Evolutionary conservation across 352 stramenopile genomes (phyloP).

Genomic region (Pythium apleroticum): DNA sequence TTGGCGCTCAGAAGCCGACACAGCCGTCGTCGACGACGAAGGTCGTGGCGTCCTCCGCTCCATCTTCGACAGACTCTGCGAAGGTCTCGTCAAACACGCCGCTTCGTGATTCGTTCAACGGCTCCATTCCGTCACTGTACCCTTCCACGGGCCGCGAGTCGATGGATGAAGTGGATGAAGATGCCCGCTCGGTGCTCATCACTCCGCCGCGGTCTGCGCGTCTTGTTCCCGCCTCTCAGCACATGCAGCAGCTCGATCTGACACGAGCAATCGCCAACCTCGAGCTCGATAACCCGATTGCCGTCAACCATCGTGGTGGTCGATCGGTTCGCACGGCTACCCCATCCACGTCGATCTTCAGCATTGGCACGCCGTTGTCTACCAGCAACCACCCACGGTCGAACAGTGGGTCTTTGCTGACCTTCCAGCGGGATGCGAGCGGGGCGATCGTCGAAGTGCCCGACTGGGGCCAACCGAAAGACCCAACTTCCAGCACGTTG

Average conservation of each 20-base stretch:
- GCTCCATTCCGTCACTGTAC: slow-evolving; percentile 12
- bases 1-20: slow-evolving; percentile 13
- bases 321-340: slow-evolving; percentile 44
- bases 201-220: slow-evolving; percentile 23
- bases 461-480: slow-evolving; percentile 9
- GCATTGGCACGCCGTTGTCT: slow-evolving; percentile 42
- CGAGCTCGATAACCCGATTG: slow-evolving; percentile 75
- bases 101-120: slow-evolving; percentile 19
- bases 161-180: slow-evolving; percentile 22
- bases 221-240: slow-evolving; percentile 61
- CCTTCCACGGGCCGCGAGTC: slow-evolving; percentile 15
- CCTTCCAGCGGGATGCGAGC: slow-evolving; percentile 26
- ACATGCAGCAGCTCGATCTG: slow-evolving; percentile 81
- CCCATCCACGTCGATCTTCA: slow-evolving; percentile 72
- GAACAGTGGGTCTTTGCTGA: slow-evolving; percentile 23
- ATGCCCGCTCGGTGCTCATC: slow-evolving; percentile 7
- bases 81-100: slow-evolving; percentile 21
- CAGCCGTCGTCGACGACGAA: background rate
- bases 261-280: slow-evolving; percentile 74
- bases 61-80: slow-evolving; percentile 1
- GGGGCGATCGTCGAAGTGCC: slow-evolving; percentile 20
- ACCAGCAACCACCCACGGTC: slow-evolving; percentile 22
- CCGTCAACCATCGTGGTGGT: slow-evolving; percentile 55
- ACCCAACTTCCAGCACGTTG: slow-evolving; percentile 24
- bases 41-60: slow-evolving; percentile 6